Evolutionary conservation across 192 early-diverging fungal species (phyloP), one percentile per base, ranked within the genome.

Genomic region (Dissophora ornata): DNA sequence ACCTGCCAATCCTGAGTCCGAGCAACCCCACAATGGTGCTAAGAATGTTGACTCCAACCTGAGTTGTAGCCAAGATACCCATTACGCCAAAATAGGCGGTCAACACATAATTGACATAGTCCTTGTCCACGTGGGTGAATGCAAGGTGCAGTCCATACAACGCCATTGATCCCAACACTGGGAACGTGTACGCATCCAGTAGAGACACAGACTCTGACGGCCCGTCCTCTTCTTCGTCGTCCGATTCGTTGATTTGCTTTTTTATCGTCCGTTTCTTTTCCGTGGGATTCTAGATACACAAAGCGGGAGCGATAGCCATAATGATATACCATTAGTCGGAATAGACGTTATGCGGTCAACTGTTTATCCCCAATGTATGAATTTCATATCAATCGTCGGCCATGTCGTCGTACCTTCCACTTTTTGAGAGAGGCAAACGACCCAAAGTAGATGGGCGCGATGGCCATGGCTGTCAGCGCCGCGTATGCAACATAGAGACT

Each of bases 101-200:
- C 55, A 96, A 74, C 19, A 93, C 79, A 38, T 84, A 62, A 64
- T 94, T 95, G 68, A 97, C 85, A 69, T 90, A 91, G 34, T 90
- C 88, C 71, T 88, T 90, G 57, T 94, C 86, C 61, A 94, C 79
- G 65, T 89, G 92, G 59, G 87, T 90, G 83, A 93, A 93, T 30
- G 93, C 79, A 44, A 94, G 38, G 82, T 96, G 96, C 54, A 98
- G 80, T 3, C 85, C 84, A 34, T 96, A 85, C 0, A 98, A 73
- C n/a, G 84, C 89, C 10, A 69, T 66, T 12, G 96, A 96, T 21
- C 96, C 97, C 41, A 94, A 86, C 3, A 98, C 65, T 4, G 96
- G 97, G 61, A 96, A 94, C 90, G 86, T 85, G 59, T 92, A 90
- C 29, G 97, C 96, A 74, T 96, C 96, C 38, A 88, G 83, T 1